phyloP scores from a whole-genome alignment of 202 grass and related monocot species.

The Dendrocalamus latiflorus region DNA sequence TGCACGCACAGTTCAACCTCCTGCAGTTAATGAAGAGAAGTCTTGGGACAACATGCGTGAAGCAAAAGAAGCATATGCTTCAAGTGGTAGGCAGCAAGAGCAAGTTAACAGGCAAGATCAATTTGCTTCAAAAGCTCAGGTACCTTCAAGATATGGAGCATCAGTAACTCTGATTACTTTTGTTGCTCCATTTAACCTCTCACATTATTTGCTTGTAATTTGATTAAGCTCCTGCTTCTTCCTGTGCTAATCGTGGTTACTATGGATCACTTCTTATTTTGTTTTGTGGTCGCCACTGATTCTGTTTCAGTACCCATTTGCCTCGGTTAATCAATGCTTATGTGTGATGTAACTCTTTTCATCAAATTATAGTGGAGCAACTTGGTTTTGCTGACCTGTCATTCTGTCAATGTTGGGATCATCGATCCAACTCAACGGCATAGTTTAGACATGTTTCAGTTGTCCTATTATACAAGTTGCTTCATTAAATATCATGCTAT shows the following conservation, averaged over 20 bases:
- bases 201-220: not conserved
- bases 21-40: conserved; percentile 52
- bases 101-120: conserved; percentile 60
- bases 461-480: not conserved
- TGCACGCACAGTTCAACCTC: conserved; percentile 41
- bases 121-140: conserved; percentile 60
- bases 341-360: not conserved
- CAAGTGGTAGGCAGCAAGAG: conserved; percentile 48
- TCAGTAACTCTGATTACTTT: not conserved
- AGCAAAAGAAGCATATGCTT: conserved; percentile 41
- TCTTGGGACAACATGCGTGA: conserved; percentile 79
- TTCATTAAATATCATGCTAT: not conserved
- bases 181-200: not conserved
- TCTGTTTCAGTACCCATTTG: not conserved
- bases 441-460: not conserved
- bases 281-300: not conserved
- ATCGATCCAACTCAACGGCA: not conserved
- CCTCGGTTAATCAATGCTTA: not conserved
- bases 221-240: not conserved
- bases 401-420: not conserved
- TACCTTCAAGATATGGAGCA: conserved; percentile 23
- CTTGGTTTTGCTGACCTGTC: not conserved
- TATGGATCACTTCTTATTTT: not conserved
- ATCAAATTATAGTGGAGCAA: not conserved
- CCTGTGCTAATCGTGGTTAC: not conserved